These are phyloP conservation scores for Phytopythium kandeliae DNA, from an alignment of 352 stramenopile genomes.

Conservation along the genomic window DNA sequence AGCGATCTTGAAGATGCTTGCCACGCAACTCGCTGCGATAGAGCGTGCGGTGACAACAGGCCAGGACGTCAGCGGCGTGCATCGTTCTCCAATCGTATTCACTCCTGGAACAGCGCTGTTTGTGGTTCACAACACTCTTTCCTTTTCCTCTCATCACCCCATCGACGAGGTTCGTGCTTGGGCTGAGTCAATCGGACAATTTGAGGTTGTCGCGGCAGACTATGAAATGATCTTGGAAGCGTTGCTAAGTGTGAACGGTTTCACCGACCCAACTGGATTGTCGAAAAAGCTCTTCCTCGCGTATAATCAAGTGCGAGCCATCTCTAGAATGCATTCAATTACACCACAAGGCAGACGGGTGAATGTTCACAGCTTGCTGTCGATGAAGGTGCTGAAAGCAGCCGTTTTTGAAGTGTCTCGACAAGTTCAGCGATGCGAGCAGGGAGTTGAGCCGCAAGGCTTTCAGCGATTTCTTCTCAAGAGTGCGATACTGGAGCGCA, in stretches of 20 bases:
- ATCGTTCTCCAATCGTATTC: conserved; percentile 26
- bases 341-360: neutral
- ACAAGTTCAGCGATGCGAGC: conserved; percentile 3
- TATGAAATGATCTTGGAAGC: neutral
- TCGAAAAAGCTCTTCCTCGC: neutral
- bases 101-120: conserved; percentile 30
- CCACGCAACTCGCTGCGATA: conserved; percentile 15
- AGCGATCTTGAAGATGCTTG: conserved; percentile 21
- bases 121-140: conserved; percentile 3
- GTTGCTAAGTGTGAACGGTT: neutral
- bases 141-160: neutral
- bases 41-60: conserved; percentile 25
- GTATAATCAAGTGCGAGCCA: neutral
- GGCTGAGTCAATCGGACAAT: neutral
- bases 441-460: conserved; percentile 9
- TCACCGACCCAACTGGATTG: neutral
- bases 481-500: conserved; percentile 6
- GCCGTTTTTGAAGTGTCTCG: conserved; percentile 4
- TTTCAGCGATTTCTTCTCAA: conserved; percentile 11
- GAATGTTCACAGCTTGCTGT: neutral
- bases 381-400: conserved; percentile 7
- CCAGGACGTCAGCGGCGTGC: conserved; percentile 13
- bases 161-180: neutral
- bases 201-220: neutral
- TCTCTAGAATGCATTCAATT: neutral